Evolutionary conservation across 2,329 filamentous ascomycete genomes (phyloP), one percentile per base, ranked within the genome.

Genomic region (Parastagonospora avenae): DNA sequence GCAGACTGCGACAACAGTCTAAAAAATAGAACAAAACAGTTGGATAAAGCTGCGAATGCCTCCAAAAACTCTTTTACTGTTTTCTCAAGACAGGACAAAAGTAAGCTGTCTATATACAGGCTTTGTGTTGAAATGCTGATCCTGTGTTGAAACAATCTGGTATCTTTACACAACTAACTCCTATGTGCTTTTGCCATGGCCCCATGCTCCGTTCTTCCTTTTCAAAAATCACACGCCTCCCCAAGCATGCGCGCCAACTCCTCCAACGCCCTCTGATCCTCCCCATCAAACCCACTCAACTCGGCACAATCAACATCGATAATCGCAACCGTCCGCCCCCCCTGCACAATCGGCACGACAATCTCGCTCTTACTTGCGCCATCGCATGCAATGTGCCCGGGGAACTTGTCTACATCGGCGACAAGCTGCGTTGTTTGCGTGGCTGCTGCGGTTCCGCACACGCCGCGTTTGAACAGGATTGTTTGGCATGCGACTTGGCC

Each of bases 341-440:
- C 63, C 52, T 77, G 66, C 8, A 88, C 58, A 54, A 93, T 82
- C 2, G 90, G 90, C 42, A 93, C 90, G 14, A 94, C 90, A 68
- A 94, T 87, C 77, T 94, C 90, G 68, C 90, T 92, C 75, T 79
- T 83, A 64, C 85, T 90, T 50, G 85, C 87, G 4, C 84, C 83
- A 71, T 94, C 90, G 70, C 90, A 93, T 8, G 90, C 89, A 66
- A 94, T 92, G 69, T 93, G 90, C 2, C 89, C 90, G 0, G 88
- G 87, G 65, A 93, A 93, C 44, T 76, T 67, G 37, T 90, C 86
- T 7, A 94, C 89, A 70, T 94, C 86, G 10, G 78, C 75, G 0
- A 82, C 79, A 2, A 92, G 70, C 74, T 90, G 87, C 9, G 89
- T 92, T 52, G 75, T 68, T 38, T 74, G 74, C 3, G 77, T 81